phyloP scores from a whole-genome alignment of 169 alveolate genomes.

The Plasmodium vinckei region DNA sequence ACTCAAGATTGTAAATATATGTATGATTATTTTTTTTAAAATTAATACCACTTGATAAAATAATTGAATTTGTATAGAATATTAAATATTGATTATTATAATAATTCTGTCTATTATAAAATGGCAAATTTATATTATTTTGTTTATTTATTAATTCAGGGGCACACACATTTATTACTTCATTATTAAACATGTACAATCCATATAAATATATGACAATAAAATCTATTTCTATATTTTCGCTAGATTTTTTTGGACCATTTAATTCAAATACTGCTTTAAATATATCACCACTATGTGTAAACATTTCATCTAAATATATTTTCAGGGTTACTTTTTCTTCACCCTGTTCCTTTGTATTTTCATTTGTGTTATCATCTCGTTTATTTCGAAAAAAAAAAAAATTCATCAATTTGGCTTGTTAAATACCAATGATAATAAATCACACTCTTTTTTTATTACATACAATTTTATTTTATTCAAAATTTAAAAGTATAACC shows the following conservation, averaged over 20 bases:
- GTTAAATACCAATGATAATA: too few species aligned
- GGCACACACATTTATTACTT: neutral
- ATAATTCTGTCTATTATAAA: conserved; percentile 6
- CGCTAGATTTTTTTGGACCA: conserved; percentile 23
- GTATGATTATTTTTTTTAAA: conserved; percentile 12
- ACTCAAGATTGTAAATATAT: conserved; percentile 9
- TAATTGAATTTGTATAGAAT: conserved; percentile 46
- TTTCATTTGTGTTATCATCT: neutral
- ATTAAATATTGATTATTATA: conserved; percentile 19
- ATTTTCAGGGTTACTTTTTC: conserved; percentile 19
- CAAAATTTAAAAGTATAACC: too few species aligned
- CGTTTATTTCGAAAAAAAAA: conserved; percentile 14
- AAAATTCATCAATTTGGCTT: conserved; percentile 7
- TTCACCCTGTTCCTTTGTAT: conserved; percentile 5
- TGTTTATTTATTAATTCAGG: conserved; percentile 9
- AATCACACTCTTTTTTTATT: too few species aligned
- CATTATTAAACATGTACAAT: conserved; percentile 29
- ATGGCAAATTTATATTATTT: conserved; percentile 28
- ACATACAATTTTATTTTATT: too few species aligned
- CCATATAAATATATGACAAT: conserved; percentile 50
- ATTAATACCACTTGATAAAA: conserved; percentile 21
- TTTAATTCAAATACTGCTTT: conserved; percentile 24
- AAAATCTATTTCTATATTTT: conserved; percentile 29
- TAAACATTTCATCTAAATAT: conserved; percentile 24
- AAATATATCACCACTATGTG: conserved; percentile 46